Base-by-base conservation (phyloP, 805 yeast genomes). In the Candida maltosa region DNA sequence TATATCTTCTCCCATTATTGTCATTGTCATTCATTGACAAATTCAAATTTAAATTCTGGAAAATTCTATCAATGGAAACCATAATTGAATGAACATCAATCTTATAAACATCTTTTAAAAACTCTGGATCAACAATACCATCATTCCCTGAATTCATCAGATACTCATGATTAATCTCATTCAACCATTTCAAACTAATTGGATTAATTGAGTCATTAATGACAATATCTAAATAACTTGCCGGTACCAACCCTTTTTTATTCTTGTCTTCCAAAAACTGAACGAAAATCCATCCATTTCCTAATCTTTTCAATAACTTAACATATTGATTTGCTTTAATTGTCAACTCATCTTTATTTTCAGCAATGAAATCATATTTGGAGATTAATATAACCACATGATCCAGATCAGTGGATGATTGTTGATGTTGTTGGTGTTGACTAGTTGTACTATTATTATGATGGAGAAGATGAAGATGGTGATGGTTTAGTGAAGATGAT, bases 211-310 rank as follows among this genome's bases (percentile, higher is more conserved):
- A 39, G 35, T 66, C 71, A 35, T 65, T 66, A n/a, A 63, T 61
- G 6, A 58, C 62, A 14, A 66, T 65, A 12, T 56, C 61, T 12
- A 64, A 60, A 39, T 62, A 65, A 30, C 60, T 53, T 3, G 70
- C 68, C 5, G 72, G 71, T 21, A 66, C 56, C 4, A 58, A 44
- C 0, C 72, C 72, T 7, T 21, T 36, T 10, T 38, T 30, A 21
- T 41, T 45, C 7, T 38, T 39, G 10, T 49, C 41, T 27, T 52
- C 56, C 17, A 65, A 39, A 14, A 43, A 38, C 37, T 56, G 56
- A 3, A 65, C 70, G 25, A 47, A 38, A 17, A 66, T 36, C 71
- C 70, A 65, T 16, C 71, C 72, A 40, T 62, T 61, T 2, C 69
- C 70, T 3, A 58, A 60, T 19, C 64, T 47, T 16, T 59, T 57